These are phyloP conservation scores for Pleomassaria siparia DNA, from an alignment of 2,329 filamentous ascomycete genomes.

Conservation along the genomic window DNA sequence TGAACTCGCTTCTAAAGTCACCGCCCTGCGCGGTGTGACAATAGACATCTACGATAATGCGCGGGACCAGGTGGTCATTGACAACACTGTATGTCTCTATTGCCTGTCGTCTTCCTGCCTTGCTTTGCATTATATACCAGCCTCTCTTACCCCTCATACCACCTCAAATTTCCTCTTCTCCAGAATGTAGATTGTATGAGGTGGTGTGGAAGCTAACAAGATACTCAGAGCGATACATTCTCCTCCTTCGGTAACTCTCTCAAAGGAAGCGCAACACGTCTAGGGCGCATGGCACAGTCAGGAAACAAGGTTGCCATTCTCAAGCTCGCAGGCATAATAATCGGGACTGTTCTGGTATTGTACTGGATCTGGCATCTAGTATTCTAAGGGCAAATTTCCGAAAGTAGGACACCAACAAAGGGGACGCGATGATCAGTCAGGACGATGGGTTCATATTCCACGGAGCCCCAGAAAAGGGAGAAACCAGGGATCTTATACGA, in stretches of 20 bases:
- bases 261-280: slow-evolving; percentile 77
- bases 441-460: background rate
- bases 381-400: slow-evolving; percentile 11
- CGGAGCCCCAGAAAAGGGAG: background rate
- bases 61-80: slow-evolving; percentile 81
- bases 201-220: background rate
- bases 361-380: slow-evolving; percentile 64
- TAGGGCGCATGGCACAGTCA: slow-evolving; percentile 86
- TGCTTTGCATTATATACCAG: background rate
- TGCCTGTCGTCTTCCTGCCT: background rate
- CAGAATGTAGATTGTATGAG: background rate
- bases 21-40: slow-evolving; percentile 87
- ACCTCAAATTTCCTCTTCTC: background rate
- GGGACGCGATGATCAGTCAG: background rate
- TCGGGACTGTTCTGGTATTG: slow-evolving; percentile 70
- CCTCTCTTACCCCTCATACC: background rate
- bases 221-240: slow-evolving; percentile 79
- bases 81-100: slow-evolving; percentile 68
- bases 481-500: too few species aligned
- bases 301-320: slow-evolving; percentile 91
- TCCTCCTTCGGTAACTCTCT: slow-evolving; percentile 80
- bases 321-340: slow-evolving; percentile 82
- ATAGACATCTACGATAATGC: slow-evolving; percentile 98
- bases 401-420: background rate
- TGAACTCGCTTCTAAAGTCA: slow-evolving; percentile 87